Base-by-base conservation (phyloP, 306 rosid genomes). In the Cucumis hystrix region DNA sequence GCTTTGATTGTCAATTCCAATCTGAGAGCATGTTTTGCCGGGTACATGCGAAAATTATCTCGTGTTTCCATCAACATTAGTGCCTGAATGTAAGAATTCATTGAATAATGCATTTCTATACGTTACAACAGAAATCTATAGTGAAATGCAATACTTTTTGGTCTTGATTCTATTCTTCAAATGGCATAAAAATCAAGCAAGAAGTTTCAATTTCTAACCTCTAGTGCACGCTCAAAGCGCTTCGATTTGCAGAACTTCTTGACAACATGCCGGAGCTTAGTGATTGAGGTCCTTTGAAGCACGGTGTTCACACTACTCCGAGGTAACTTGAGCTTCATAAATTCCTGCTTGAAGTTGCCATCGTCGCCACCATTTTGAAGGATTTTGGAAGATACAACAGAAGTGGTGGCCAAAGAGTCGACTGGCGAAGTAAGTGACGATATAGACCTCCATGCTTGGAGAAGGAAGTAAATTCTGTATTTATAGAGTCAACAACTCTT, bases 41-140 rank as follows among this genome's bases (percentile, higher is more conserved):
- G 86, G 28, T 71, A 69, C 78, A 85, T 77, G 8, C 75, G 59
- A 57, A 81, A 78, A 28, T 66, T 62, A 49, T 83, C 84, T 79
- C 28, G 91, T 61, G 73, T 83, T 82, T 87, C 94, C 85, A 90
- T 84, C 90, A 88, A 89, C 40, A 79, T 83, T 56, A 89, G 28
- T 15, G 87, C 80, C 98, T 91, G 88, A 21, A n/a, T 70, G 54
- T 63, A 60, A 78, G 51, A 77, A 55, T 5, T 28, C 40, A 33
- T 59, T 63, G 54, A 41, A 59, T 49, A 45, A 43, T 45, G 54
- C 54, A 47, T 47, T 49, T 76, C 18, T 33, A 49, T 1, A 23
- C 33, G 62, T 74, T 30, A 54, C 13, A 10, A 52, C 49, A 33
- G 63, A 33, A 54, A 18, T 11, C 78, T 74, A 55, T 15, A 20